Base-by-base conservation (phyloP, 345 rosid species). In the Populus davidiana region DNA sequence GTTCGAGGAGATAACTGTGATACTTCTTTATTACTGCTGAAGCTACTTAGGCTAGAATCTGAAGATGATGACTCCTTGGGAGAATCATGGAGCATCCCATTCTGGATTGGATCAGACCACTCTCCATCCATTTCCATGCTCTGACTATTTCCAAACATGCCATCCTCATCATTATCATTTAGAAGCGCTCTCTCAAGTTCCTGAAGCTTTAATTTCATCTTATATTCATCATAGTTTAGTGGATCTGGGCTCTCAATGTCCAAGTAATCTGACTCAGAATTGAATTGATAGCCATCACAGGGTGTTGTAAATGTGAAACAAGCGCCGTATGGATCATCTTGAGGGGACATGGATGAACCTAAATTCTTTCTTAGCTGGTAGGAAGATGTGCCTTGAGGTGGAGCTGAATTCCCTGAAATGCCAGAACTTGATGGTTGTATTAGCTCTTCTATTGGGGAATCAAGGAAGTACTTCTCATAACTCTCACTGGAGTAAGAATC, bases 121-220 rank as follows among this genome's bases (percentile, higher is more conserved):
- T 90, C 97, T 29, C 76, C 87, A 74, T 93, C 99, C 64, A 96
- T 85, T 81, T 93, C 98, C 97, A 96, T 93, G 78, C 85, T 72
- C 8, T 84, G 86, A 77, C 82, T 86, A n/a, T 84, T 52, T 36
- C 79, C 85, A 75, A 78, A 72, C 75, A 83, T 77, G 47, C 86
- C 86, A 74, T 89, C 90, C 62, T 88, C 93, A 36, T 74, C 93
- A 67, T 75, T 81, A 72, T 94, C 98, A 35, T 76, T 89, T 1
- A 96, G 92, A 44, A 96, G 83, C 13, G 86, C 96, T 86, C 93
- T 91, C 82, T 96, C 99, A 50, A 96, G 89, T 71, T 96, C 99
- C 79, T 86, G 89, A 81, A 96, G 88, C 88, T 91, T 96, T 74
- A 91, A 70, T 80, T 88, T 90, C 90, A 96, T 78, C 23, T 80